Base-by-base conservation (phyloP, 768 basidiomycete species). In the Dentipellis sp. region DNA sequence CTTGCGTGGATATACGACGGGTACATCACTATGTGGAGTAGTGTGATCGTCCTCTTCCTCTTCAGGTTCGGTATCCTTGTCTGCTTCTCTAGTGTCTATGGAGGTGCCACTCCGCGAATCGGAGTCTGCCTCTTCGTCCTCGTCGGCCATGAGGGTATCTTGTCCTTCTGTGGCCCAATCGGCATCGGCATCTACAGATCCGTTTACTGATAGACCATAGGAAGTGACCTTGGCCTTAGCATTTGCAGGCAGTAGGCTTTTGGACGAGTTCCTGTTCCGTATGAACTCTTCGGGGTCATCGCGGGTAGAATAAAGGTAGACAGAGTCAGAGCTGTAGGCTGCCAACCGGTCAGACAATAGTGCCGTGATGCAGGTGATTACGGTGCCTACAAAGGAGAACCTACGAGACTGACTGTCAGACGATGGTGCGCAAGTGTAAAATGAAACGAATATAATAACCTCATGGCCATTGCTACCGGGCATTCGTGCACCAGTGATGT, bases 401-500 rank as follows among this genome's bases (percentile, higher is more conserved):
- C 86, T 88, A 59, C 40, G 9, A 39, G 21, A 35, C 22, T 21
- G 21, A 35, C 22, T 21, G 48, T 69, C 55, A 67, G 62, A 23
- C 29, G 6, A 50, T 47, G 53, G 55, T 29, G 17, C 22, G 46
- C n/a, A 58, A 10, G 19, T 11, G 35, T 16, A 58, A 42, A 34
- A 29, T 48, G 46, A 34, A 53, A 55, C 50, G 45, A 45, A 50
- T 2, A 12, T 47, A 56, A 68, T 54, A 61, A 90, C 89, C 72
- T 92, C 88, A 64, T 91, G 81, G 19, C 87, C 86, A 68, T 86
- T 90, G 50, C 72, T 72, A 34, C 73, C 62, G 14, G 87, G 83
- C 76, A 91, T 84, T 42, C 83, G 75, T n/a, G 80, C 79, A 17
- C 88, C 88, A 35, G 87, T 90, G 49, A 91, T 80, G 65, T 90